phyloP scores from a whole-genome alignment of 441 rosid genomes.

The Bruguiera hainesii region DNA sequence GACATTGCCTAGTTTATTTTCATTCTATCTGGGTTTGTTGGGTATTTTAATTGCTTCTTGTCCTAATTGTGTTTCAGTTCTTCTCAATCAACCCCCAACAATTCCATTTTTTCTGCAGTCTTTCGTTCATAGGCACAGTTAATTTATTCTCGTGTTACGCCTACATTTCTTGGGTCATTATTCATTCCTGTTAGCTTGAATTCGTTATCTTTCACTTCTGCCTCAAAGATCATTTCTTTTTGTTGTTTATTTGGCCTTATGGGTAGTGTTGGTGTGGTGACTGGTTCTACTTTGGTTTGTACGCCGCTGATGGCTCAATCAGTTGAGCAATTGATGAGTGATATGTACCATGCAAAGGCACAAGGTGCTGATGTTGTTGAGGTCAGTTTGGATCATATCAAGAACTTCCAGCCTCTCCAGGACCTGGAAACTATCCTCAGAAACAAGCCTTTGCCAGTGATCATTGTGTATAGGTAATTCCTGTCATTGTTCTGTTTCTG shows the following conservation, averaged over 20 bases:
- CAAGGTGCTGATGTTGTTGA: slow-evolving; percentile 84
- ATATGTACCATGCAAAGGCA: slow-evolving; percentile 52
- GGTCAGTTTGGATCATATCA: slow-evolving; percentile 64
- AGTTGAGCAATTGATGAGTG: slow-evolving; percentile 46
- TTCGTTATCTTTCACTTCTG: background rate
- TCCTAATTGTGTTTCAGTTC: background rate
- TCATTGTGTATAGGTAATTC: slow-evolving; percentile 67
- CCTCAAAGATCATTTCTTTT: background rate
- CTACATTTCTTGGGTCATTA: background rate
- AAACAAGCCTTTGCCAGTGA: slow-evolving; percentile 60
- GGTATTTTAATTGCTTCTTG: background rate
- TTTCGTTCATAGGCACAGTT: background rate
- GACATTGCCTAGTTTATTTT: background rate
- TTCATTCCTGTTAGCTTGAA: background rate
- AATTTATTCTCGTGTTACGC: background rate
- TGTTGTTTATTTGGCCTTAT: slow-evolving; percentile 14
- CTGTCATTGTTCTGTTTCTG: background rate
- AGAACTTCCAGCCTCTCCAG: slow-evolving; percentile 41
- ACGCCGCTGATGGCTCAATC: slow-evolving; percentile 74
- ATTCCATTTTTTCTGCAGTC: background rate
- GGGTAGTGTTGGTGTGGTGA: slow-evolving; percentile 26
- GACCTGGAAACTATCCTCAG: slow-evolving; percentile 50
- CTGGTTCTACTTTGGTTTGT: slow-evolving; percentile 56
- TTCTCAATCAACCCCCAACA: background rate
- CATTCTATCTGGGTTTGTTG: background rate